A percentile compares a stretch with the other conserved stretches of the same genome.
phyloP scores from a whole-genome alignment of 352 stramenopile genomes.

The Globisporangium sylvaticum region DNA sequence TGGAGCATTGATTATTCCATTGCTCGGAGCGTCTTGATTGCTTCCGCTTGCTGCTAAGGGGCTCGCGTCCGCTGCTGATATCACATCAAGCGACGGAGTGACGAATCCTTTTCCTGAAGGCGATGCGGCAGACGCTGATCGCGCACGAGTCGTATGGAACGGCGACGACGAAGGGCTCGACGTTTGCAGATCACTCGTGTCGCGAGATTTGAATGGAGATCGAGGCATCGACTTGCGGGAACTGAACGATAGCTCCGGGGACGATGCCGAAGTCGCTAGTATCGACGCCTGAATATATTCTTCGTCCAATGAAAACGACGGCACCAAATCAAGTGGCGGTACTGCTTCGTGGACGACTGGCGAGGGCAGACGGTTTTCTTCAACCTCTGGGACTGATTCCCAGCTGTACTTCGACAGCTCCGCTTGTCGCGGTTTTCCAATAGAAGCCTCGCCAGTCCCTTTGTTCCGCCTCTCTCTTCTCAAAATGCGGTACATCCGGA shows the following conservation, averaged over 20 bases:
- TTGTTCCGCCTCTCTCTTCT: constrained; percentile 11
- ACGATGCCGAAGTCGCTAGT: constrained; percentile 12
- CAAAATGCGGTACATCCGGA: constrained; percentile 54
- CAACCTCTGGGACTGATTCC: background rate
- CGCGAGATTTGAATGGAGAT: constrained; percentile 4
- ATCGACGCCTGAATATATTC: constrained; percentile 13
- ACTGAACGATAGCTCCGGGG: constrained; percentile 2
- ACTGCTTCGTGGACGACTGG: background rate
- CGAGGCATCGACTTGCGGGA: constrained; percentile 7
- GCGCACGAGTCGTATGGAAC: background rate
- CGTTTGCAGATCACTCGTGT: background rate
- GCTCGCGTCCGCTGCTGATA: background rate
- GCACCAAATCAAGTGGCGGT: background rate
- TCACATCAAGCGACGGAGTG: background rate
- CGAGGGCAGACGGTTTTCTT: background rate
- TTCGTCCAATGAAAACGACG: background rate
- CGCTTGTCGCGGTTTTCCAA: background rate
- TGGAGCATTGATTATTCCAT: background rate
- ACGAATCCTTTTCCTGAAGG: background rate
- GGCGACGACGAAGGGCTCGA: background rate
- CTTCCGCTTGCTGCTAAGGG: background rate
- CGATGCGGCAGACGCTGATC: background rate
- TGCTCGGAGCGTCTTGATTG: background rate
- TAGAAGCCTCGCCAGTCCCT: background rate
- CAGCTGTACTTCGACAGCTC: background rate